phyloP scores from a whole-genome alignment of 73 alveolate species.

The Urostyla sp. region DNA sequence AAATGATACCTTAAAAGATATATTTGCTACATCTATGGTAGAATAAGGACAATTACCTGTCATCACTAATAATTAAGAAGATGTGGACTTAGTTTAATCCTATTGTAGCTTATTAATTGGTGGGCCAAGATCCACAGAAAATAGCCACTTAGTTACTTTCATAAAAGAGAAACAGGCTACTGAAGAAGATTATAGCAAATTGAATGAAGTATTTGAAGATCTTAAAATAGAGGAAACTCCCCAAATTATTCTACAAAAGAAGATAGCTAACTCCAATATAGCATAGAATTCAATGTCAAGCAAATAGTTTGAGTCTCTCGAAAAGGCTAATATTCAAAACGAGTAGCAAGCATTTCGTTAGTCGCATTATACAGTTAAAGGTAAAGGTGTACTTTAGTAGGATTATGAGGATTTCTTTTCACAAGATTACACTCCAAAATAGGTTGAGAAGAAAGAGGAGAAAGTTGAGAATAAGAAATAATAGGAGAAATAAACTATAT shows the following conservation, averaged over 20 bases:
- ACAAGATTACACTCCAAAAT: background rate
- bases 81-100: background rate
- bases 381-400: conserved; percentile 17
- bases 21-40: background rate
- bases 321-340: background rate
- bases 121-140: background rate
- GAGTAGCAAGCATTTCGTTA: background rate
- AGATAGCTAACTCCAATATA: background rate
- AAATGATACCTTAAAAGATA: background rate
- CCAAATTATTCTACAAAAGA: background rate
- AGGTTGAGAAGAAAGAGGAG: background rate
- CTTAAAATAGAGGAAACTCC: background rate
- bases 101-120: background rate
- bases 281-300: conserved; percentile 23
- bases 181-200: background rate
- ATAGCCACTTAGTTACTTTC: background rate
- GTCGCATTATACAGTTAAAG: conserved; percentile 50
- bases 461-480: background rate
- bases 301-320: conserved; percentile 1
- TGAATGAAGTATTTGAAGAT: background rate
- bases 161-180: background rate
- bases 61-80: background rate
- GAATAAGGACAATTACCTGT: background rate
- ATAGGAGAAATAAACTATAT: background rate
- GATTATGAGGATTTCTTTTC: conserved; percentile 55